phyloP scores from a whole-genome alignment of 1,284 basidiomycete genomes.

The Ceraceosorus guamensis region DNA sequence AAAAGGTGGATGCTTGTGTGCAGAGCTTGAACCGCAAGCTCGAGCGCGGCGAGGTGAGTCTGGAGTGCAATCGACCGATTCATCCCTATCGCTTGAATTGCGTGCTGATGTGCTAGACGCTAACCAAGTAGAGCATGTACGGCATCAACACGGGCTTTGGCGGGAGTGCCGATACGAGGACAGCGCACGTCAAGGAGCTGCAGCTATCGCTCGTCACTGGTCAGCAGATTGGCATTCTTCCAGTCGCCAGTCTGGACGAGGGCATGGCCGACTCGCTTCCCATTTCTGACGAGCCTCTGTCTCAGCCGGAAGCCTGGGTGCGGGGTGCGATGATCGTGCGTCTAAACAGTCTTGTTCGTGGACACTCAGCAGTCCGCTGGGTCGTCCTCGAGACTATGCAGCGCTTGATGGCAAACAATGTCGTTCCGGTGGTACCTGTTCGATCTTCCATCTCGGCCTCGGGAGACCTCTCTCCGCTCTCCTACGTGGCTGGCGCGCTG shows the following conservation, averaged over 20 bases:
- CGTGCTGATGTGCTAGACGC: too few species aligned
- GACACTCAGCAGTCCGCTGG: constrained; percentile 74
- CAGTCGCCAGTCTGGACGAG: too few species aligned
- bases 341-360: constrained; percentile 62
- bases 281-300: constrained; percentile 12
- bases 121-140: too few species aligned
- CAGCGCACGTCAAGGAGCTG: constrained; percentile 30
- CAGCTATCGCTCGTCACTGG: constrained; percentile 39
- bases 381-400: constrained; percentile 71
- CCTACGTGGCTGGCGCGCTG: constrained; percentile 59
- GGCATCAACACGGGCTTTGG: constrained; percentile 36
- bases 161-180: constrained; percentile 36
- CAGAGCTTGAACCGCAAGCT: too few species aligned
- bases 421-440: constrained; percentile 72
- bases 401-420: constrained; percentile 59
- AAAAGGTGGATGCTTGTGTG: too few species aligned
- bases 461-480: constrained; percentile 52
- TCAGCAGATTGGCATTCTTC: constrained; percentile 38
- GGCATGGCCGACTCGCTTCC: constrained; percentile 8
- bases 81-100: too few species aligned
- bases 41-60: too few species aligned
- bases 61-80: too few species aligned
- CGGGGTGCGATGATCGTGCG: constrained; percentile 78
- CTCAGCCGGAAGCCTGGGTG: constrained; percentile 67
- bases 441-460: constrained; percentile 74